These are phyloP conservation scores for Apiotrichum domesticum DNA, from an alignment of 1,284 basidiomycete genomes.

Conservation along the genomic window DNA sequence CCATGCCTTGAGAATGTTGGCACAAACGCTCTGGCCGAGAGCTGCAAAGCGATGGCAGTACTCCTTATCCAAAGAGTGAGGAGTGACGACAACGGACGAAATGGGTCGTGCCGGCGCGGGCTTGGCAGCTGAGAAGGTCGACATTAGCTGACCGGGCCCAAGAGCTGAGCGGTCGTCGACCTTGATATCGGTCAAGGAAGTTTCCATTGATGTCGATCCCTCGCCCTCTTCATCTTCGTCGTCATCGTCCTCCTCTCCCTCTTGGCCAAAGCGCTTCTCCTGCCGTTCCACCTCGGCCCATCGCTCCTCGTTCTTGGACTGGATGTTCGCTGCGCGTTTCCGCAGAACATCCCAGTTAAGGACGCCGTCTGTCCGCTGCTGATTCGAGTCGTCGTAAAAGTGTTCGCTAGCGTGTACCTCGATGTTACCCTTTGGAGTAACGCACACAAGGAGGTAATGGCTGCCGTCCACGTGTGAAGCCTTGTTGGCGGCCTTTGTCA, in stretches of 20 bases:
- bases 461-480: conserved; percentile 51
- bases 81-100: conserved; percentile 29
- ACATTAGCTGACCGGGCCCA: conserved; percentile 17
- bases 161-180: conserved; percentile 10
- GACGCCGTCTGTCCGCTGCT: conserved; percentile 26
- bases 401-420: conserved; percentile 52
- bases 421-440: conserved; percentile 52
- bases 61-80: conserved; percentile 33
- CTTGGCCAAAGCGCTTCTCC: conserved; percentile 29
- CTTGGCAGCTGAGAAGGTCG: conserved; percentile 24
- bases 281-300: conserved; percentile 35
- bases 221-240: conserved; percentile 20
- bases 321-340: conserved; percentile 11
- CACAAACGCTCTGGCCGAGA: conserved; percentile 52
- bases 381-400: conserved; percentile 30
- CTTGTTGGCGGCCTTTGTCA: conserved; percentile 51
- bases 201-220: conserved; percentile 7
- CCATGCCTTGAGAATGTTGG: conserved; percentile 53
- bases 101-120: conserved; percentile 25
- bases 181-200: conserved; percentile 20
- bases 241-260: conserved; percentile 29
- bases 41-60: conserved; percentile 42
- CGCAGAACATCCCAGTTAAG: conserved; percentile 27
- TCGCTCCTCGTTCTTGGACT: conserved; percentile 16
- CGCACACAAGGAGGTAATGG: conserved; percentile 53